Evolutionary conservation across 495 filamentous ascomycete species (phyloP).

Genomic region (Xylaria palmicola): DNA sequence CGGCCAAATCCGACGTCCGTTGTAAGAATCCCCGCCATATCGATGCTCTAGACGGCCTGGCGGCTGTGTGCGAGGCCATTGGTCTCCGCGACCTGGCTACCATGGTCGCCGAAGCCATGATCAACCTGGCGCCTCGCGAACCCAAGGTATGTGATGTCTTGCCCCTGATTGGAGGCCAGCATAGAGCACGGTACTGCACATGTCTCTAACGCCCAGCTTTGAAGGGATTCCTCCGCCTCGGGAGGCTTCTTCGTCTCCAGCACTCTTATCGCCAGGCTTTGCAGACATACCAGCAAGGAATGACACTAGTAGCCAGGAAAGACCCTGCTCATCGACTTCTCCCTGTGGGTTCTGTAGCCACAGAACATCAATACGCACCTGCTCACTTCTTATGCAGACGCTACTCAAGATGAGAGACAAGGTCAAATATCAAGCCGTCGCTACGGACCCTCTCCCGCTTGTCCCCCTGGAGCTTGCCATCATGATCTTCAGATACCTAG

Average conservation of each 20-base stretch:
- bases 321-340: slow-evolving; percentile 19
- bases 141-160: slow-evolving; percentile 10
- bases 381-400: slow-evolving; percentile 13
- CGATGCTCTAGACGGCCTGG: slow-evolving; percentile 9
- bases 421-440: slow-evolving; percentile 5
- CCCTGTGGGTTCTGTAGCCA: slow-evolving; percentile 14
- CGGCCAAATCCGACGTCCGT: slow-evolving; percentile 10
- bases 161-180: neutral
- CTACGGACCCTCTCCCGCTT: slow-evolving; percentile 45
- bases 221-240: slow-evolving; percentile 17
- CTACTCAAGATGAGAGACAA: slow-evolving; percentile 20
- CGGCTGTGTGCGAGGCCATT: slow-evolving; percentile 7
- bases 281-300: slow-evolving; percentile 25
- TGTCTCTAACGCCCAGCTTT: neutral
- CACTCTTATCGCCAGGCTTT: slow-evolving; percentile 14
- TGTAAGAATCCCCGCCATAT: slow-evolving; percentile 6
- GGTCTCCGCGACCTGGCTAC: neutral
- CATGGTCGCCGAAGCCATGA: slow-evolving; percentile 8
- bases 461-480: slow-evolving; percentile 51
- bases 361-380: neutral
- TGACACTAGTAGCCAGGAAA: slow-evolving; percentile 25
- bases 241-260: slow-evolving; percentile 12
- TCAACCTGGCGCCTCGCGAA: slow-evolving; percentile 14
- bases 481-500: slow-evolving; percentile 46
- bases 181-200: neutral